These are phyloP conservation scores for Nicotiana knightiana DNA, from an alignment of 257 asterid species.

Conservation along the genomic window DNA sequence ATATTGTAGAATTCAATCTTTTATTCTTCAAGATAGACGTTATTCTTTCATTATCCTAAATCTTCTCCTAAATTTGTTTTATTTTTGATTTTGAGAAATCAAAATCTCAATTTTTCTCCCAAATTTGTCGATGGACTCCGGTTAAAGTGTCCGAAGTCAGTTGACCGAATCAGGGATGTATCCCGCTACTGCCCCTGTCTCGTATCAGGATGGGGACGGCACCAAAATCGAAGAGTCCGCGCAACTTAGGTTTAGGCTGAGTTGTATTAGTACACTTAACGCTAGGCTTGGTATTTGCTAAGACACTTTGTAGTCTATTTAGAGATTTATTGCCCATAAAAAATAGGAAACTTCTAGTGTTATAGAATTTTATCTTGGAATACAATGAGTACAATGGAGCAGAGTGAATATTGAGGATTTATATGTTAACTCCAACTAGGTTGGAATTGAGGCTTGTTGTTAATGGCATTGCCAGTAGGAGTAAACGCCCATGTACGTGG, in stretches of 20 bases:
- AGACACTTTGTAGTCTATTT: not conserved
- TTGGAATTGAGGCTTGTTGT: not conserved
- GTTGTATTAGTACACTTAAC: not conserved
- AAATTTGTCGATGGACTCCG: too few species aligned
- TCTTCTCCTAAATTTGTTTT: too few species aligned
- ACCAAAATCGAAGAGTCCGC: too few species aligned
- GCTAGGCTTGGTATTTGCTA: not conserved
- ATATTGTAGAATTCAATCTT: too few species aligned
- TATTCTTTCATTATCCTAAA: too few species aligned
- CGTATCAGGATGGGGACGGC: too few species aligned
- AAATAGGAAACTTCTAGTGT: not conserved
- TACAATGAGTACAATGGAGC: not conserved
- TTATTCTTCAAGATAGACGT: too few species aligned
- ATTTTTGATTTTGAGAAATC: too few species aligned
- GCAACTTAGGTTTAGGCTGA: not conserved
- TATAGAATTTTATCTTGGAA: not conserved
- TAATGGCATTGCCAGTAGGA: not conserved
- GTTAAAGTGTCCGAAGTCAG: too few species aligned
- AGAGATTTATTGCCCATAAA: not conserved
- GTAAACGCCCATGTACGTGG: not conserved
- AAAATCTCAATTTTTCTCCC: too few species aligned
- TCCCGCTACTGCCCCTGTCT: too few species aligned
- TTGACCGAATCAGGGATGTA: too few species aligned
- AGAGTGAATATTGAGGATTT: not conserved
- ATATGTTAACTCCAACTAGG: not conserved